Evolutionary conservation across 2,329 filamentous ascomycete genomes (phyloP).

Genomic region (Colletotrichum sp.): DNA sequence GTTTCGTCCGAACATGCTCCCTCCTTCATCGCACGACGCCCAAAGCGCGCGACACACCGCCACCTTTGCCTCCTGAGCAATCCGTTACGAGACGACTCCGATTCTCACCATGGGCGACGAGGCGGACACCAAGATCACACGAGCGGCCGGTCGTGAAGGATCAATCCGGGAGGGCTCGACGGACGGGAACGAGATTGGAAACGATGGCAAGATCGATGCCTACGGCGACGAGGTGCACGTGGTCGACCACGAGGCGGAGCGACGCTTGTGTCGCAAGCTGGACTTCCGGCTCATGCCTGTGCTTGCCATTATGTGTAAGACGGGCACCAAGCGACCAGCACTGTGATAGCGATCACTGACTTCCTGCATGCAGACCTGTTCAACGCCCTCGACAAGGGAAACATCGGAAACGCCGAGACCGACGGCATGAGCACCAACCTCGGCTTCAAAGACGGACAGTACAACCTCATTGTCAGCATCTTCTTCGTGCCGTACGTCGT

Average conservation of each 20-base stretch:
- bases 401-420: conserved; percentile 48
- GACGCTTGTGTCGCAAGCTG: conserved; percentile 57
- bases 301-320: conserved; percentile 57
- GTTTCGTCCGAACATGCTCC: neutral
- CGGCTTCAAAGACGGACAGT: conserved; percentile 57
- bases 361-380: conserved; percentile 41
- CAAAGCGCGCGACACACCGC: neutral
- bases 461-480: conserved; percentile 74
- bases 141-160: neutral
- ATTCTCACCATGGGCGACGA: neutral
- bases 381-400: conserved; percentile 49
- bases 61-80: neutral
- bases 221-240: conserved; percentile 30
- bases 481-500: conserved; percentile 81
- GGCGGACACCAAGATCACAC: neutral
- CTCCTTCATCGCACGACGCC: neutral
- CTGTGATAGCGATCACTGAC: neutral
- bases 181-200: neutral
- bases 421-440: conserved; percentile 25
- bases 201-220: neutral
- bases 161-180: conserved; percentile 2
- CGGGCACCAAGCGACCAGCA: neutral
- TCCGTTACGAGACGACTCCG: neutral
- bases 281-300: conserved; percentile 59
- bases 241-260: conserved; percentile 50